Percentiles rank a stretch among this genome's conserved stretches.
phyloP scores from a whole-genome alignment of 2,329 filamentous ascomycete genomes.

The Colletotrichum theobromicola region DNA sequence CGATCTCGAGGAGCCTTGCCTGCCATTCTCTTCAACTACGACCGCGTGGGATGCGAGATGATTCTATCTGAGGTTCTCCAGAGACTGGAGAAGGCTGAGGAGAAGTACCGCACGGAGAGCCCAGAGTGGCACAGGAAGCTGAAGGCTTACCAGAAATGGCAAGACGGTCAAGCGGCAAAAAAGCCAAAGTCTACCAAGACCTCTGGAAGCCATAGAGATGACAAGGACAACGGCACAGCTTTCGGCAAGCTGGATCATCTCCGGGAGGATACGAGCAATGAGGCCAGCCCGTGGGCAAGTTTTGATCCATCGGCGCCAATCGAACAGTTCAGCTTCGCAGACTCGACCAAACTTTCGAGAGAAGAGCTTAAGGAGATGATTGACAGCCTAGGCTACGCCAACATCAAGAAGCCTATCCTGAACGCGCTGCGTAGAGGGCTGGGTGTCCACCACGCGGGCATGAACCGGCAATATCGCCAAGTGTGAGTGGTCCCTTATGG shows the following conservation, averaged over 20 bases:
- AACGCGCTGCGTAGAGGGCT: constrained; percentile 70
- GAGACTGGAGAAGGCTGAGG: constrained; percentile 60
- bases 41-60: constrained; percentile 67
- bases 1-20: constrained; percentile 71
- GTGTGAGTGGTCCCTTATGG: constrained; percentile 40
- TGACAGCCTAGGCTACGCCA: constrained; percentile 53
- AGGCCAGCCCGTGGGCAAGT: constrained; percentile 61
- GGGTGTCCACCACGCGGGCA: constrained; percentile 79
- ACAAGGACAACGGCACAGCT: constrained; percentile 36
- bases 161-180: constrained; percentile 38
- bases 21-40: constrained; percentile 80
- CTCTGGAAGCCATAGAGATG: background rate
- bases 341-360: constrained; percentile 60
- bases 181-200: constrained; percentile 30
- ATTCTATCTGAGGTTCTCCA: constrained; percentile 57
- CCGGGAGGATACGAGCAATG: constrained; percentile 60
- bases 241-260: constrained; percentile 59
- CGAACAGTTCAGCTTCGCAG: constrained; percentile 69
- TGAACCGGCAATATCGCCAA: constrained; percentile 80
- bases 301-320: constrained; percentile 73
- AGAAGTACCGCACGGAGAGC: constrained; percentile 42
- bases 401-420: constrained; percentile 59
- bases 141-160: constrained; percentile 37
- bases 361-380: constrained; percentile 65
- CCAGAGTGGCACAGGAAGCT: constrained; percentile 65